Base-by-base conservation (phyloP, 106 monocot species). In the Narthecium ossifragum region DNA sequence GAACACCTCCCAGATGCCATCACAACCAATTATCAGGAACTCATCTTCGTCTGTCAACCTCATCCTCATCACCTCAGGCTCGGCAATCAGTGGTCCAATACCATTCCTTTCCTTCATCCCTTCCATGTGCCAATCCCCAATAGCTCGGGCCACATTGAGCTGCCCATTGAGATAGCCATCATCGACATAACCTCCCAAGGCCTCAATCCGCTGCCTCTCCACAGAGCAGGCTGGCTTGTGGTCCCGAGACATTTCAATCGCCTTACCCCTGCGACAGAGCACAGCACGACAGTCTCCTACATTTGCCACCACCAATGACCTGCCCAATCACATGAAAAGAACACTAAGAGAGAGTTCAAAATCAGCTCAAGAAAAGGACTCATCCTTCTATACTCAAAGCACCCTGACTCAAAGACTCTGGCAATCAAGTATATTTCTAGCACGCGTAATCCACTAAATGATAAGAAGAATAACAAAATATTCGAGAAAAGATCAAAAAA, bases 1-100 rank as follows among this genome's bases (percentile, higher is more conserved):
- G 57, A 93, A 85, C 1, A 93, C 93, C 6, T 93, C 93, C 93
- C 93, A 93, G 7, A 93, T 65, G 4, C 93, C 93, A 37, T 93
- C 93, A 18, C 93, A 93, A 0, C 84, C 93, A 21, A 93, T 77
- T 46, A 93, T 85, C 21, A 93, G 69, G 62, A 93, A 93, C 69
- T 93, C 93, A 14, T 93, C 88, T 56, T 88, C 93, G 14, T 88
- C 74, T 0, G 79, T 88, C n/a, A 93, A 74, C 8, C 43, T 70
- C 53, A 31, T 72, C 1, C 17, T 58, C 69, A 55, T 82, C 31
- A 93, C 65, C 70, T 93, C 93, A 13, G 93, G 93, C 60, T 79
- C 88, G 3, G 93, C 88, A 37, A 70, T 93, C 8, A 93, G 88
- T 0, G 93, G 88, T 0, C 81, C 84, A 12, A 43, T 22, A 10